Conservation (phyloP, 164 flowering plant genomes). For the Macadamia tetraphylla region DNA sequence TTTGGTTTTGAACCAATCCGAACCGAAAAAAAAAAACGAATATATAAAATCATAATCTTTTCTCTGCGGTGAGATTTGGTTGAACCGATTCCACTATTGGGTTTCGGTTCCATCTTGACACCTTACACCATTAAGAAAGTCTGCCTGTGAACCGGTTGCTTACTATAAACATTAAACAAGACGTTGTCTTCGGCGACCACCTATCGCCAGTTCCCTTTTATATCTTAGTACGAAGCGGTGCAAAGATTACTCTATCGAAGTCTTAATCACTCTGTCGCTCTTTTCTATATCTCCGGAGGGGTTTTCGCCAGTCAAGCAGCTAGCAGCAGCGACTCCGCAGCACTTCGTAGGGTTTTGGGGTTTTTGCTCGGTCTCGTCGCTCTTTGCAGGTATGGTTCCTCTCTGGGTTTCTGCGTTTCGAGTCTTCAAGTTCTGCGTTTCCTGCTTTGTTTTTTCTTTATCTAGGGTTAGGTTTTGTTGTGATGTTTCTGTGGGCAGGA, state of each 20-base stretch:
- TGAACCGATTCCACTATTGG: no score
- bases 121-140: no score
- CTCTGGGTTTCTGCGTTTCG: neutral
- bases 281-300: neutral
- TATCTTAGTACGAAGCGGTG: neutral
- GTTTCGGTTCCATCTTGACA: no score
- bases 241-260: no score
- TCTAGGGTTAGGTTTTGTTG: neutral
- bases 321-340: neutral
- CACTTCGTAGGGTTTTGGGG: neutral
- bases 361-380: neutral
- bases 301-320: neutral
- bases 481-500: no score
- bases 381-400: neutral
- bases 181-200: neutral
- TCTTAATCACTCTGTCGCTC: no score
- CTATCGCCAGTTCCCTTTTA: neutral
- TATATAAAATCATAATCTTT: no score
- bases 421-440: neutral
- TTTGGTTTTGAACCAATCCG: no score
- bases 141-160: no score
- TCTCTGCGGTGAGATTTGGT: no score
- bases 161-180: no score
- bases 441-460: neutral
- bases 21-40: no score